A percentile compares a stretch with the other conserved stretches of the same genome.
phyloP scores from a whole-genome alignment of 2,329 filamentous ascomycete species.

The Curvularia hawaiiensis region DNA sequence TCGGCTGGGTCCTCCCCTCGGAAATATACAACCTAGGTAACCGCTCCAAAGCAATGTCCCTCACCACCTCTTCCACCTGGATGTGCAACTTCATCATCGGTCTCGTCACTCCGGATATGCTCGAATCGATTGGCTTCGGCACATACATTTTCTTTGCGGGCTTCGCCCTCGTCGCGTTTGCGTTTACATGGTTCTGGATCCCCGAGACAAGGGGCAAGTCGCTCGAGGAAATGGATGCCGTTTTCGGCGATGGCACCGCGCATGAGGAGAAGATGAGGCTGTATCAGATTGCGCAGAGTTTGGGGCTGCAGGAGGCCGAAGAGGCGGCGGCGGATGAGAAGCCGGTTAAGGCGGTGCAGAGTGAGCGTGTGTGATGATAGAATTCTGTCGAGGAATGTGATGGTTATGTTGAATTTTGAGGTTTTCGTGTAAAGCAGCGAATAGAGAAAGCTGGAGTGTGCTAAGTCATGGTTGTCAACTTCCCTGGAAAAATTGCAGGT shows the following conservation, averaged over 20 bases:
- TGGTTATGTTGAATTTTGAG: background rate
- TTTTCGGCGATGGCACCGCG: constrained; percentile 81
- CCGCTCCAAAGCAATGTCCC: constrained; percentile 69
- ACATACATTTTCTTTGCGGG: constrained; percentile 59
- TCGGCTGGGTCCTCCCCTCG: constrained; percentile 73
- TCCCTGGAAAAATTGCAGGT: too few species aligned
- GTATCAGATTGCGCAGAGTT: constrained; percentile 25
- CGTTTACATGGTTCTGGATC: constrained; percentile 62
- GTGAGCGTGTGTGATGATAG: background rate
- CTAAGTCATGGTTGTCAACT: too few species aligned
- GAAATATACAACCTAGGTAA: constrained; percentile 76
- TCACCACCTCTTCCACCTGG: constrained; percentile 80
- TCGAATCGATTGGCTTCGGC: constrained; percentile 60
- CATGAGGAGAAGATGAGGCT: constrained; percentile 49
- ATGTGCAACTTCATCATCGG: constrained; percentile 76
- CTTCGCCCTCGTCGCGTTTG: constrained; percentile 53
- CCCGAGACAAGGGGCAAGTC: constrained; percentile 76
- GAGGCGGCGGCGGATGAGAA: constrained; percentile 23
- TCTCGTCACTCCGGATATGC: constrained; percentile 70
- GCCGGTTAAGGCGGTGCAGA: constrained; percentile 4
- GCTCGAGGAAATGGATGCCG: constrained; percentile 81
- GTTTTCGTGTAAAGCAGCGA: background rate
- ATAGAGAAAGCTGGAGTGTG: too few species aligned
- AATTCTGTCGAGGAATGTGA: background rate
- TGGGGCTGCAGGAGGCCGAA: constrained; percentile 24